phyloP scores from a whole-genome alignment of 2,329 filamentous ascomycete genomes.

The Diplocarpon rosae region DNA sequence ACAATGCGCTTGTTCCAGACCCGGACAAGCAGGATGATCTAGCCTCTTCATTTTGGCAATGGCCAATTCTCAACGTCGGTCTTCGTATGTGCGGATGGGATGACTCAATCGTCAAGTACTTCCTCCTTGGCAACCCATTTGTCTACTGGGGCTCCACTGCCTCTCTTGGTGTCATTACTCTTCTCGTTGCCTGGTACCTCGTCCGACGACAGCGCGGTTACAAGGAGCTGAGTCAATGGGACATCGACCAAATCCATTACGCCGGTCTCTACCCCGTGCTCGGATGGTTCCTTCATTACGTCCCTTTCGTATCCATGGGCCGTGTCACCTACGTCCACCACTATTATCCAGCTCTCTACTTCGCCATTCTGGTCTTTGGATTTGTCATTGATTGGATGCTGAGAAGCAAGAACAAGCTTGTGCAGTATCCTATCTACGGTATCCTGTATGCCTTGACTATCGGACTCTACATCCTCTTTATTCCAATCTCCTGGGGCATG shows the following conservation, averaged over 20 bases:
- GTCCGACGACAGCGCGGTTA: constrained; percentile 95
- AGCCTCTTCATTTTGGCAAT: constrained; percentile 95
- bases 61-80: constrained; percentile 90
- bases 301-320: constrained; percentile 94
- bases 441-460: constrained; percentile 64
- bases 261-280: constrained; percentile 81
- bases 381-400: constrained; percentile 83
- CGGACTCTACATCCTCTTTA: constrained; percentile 79
- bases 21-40: constrained; percentile 98
- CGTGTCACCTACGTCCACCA: constrained; percentile 98
- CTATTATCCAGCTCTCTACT: constrained; percentile 97
- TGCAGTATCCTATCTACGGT: constrained; percentile 61
- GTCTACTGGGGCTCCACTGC: constrained; percentile 93
- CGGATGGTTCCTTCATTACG: constrained; percentile 93
- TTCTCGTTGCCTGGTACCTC: constrained; percentile 72
- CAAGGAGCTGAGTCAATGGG: constrained; percentile 63
- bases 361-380: constrained; percentile 80
- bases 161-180: constrained; percentile 60
- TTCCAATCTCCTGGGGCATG: constrained; percentile 95
- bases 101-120: constrained; percentile 92
- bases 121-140: constrained; percentile 89
- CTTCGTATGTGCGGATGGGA: constrained; percentile 99
- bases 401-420: constrained; percentile 48
- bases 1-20: constrained; percentile 94
- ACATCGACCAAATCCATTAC: constrained; percentile 93